Evolutionary conservation across 768 basidiomycete genomes (phyloP), one percentile per base, ranked within the genome.

Genomic region (Naganishia randhawae): DNA sequence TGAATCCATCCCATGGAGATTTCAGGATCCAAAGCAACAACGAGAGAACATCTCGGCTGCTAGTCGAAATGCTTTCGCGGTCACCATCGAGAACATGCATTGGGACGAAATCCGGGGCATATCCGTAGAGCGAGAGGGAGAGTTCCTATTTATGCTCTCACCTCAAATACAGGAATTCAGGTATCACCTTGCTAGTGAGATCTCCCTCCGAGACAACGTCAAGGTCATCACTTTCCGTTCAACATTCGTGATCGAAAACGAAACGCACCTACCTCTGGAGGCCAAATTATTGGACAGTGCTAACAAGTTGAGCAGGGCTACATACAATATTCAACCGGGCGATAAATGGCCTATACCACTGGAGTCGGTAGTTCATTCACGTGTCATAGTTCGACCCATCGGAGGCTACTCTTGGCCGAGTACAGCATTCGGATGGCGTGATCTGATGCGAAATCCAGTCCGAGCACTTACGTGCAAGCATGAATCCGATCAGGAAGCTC

Each of bases 401-500:
- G 95, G 95, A 96, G 96, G 17, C 22, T 97, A 96, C 81, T 88
- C 86, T 74, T 98, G 94, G 94, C 93, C 90, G 52, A 81, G 85
- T 50, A 86, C 92, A 3, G 85, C 74, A 52, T 71, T 94, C 45
- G 86, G 90, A 62, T 94, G 92, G 85, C 91, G 96, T 73, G 93
- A 96, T 72, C 82, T 99, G 1, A 81, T 93, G 27, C 80, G 86
- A 82, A 75, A 85, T 82, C 83, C 83, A 0, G 78, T 80, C 50
- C 86, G 94, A 50, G 89, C 90, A 1, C 84, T 98, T 65, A 87
- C 85, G 50, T 99, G 96, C 79, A 87, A 89, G 51, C 91, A 94
- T 74, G 83, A 85, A 33, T 87, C 92, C 72, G 82, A 87, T 0
- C 83, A 83, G 50, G 94, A 98, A 75, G 89, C 91, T 14, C 86